phyloP scores from a whole-genome alignment of 2,329 filamentous ascomycete species.

The Colletotrichum lentis region DNA sequence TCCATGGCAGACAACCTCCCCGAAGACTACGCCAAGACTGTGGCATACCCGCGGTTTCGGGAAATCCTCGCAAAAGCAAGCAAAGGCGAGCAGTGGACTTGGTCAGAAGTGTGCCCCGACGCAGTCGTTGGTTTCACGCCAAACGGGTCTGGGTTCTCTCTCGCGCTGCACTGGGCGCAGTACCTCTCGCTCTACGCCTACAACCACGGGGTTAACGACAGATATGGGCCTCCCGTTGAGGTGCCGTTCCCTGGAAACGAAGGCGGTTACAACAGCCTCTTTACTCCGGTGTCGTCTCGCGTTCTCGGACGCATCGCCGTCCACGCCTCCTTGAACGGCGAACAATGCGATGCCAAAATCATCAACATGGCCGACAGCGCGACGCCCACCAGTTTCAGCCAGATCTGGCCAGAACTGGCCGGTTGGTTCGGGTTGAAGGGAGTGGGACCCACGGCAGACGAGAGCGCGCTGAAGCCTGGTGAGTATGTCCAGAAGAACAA shows the following conservation, averaged over 20 bases:
- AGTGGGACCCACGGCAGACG: slow-evolving; percentile 36
- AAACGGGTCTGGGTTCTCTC: slow-evolving; percentile 48
- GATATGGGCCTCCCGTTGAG: neutral
- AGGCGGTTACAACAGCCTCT: slow-evolving; percentile 41
- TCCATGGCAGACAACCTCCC: slow-evolving; percentile 47
- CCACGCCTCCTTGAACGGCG: slow-evolving; percentile 44
- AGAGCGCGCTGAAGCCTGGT: slow-evolving; percentile 39
- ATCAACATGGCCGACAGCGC: slow-evolving; percentile 47
- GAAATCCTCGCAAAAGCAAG: slow-evolving; percentile 44
- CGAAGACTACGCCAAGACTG: slow-evolving; percentile 47
- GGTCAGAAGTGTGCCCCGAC: slow-evolving; percentile 52
- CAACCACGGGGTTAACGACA: slow-evolving; percentile 39
- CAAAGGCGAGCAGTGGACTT: slow-evolving; percentile 47
- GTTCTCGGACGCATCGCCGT: slow-evolving; percentile 45
- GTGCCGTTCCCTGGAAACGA: slow-evolving; percentile 46
- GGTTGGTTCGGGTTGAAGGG: slow-evolving; percentile 47
- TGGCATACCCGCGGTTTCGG: slow-evolving; percentile 48
- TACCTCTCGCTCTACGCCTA: slow-evolving; percentile 50
- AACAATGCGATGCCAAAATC: slow-evolving; percentile 43
- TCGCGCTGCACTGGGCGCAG: slow-evolving; percentile 52
- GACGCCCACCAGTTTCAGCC: slow-evolving; percentile 42
- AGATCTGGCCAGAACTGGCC: slow-evolving; percentile 46
- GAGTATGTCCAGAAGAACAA: slow-evolving; percentile 46
- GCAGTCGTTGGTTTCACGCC: slow-evolving; percentile 51
- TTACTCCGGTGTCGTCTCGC: slow-evolving; percentile 46